Base-by-base conservation (phyloP, 2,329 filamentous ascomycete species). In the Cytospora schulzeri region DNA sequence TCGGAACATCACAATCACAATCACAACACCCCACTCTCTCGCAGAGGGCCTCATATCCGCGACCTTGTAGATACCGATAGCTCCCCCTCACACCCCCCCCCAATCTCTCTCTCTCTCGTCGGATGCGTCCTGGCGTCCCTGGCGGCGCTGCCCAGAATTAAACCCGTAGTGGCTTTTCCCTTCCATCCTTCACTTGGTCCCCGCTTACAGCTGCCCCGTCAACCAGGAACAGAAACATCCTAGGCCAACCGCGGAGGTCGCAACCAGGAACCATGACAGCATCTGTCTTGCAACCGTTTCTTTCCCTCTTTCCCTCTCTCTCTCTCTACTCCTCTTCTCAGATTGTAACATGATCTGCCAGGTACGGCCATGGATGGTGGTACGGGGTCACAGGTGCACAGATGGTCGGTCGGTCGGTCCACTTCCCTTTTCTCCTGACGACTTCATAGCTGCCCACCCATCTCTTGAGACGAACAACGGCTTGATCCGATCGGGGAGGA, bases 181-280 rank as follows among this genome's bases (percentile, higher is more conserved):
- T 35, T 22, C 29, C 57, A 11, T 41, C 22, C 33, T 31, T 33
- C 29, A 7, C 51, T 24, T 50, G 33, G 54, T 29, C 54, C 14
- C 29, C 52, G 35, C 48, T 50, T 52, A 62, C 52, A 51, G 60
- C 52, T 62, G 60, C 55, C 38, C 28, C 62, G 62, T 38, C 31
- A 26, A 41, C 9, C n/a, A 35, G 31, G 31, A 41, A 35, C 50
- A 58, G 59, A 62, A 35, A 41, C 53, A 54, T 52, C 57, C 41
- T 55, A 51, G 50, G 54, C 60, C 54, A 35, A 35, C 33, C 50
- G 45, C 50, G 26, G 50, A 65, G 59, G 63, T 35, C 35, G 45
- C 29, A 33, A 52, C 41, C 61, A 54, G 12, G 14, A 54, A 35
- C 52, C 57, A 50, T 63, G 61, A 63, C 62, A 63, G 48, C 35